phyloP scores from a whole-genome alignment of 768 basidiomycete genomes.

The Gautieria morchelliformis region DNA sequence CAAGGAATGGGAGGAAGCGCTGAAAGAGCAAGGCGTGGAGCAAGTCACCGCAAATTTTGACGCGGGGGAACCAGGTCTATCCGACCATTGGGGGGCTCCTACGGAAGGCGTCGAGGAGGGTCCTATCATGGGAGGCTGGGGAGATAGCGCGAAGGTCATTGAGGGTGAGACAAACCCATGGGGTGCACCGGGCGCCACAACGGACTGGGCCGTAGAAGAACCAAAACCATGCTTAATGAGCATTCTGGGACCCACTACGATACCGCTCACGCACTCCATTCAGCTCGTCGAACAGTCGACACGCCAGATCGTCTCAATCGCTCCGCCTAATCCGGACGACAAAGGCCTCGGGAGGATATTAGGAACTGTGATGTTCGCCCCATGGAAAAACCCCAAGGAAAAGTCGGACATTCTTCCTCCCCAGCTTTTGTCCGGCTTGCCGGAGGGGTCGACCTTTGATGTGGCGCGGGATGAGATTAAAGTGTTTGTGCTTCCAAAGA shows the following conservation, averaged over 20 bases:
- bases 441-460: conserved; percentile 20
- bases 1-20: conserved; percentile 12
- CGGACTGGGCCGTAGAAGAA: conserved; percentile 7
- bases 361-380: conserved; percentile 41
- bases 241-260: conserved; percentile 43
- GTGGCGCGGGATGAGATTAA: conserved; percentile 44
- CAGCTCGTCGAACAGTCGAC: conserved; percentile 61
- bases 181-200: neutral
- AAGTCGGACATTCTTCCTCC: conserved; percentile 25
- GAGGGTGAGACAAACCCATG: conserved; percentile 1
- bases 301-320: conserved; percentile 42
- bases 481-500: conserved; percentile 41
- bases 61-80: conserved; percentile 16
- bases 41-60: conserved; percentile 10
- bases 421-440: conserved; percentile 26
- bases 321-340: conserved; percentile 20
- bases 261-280: conserved; percentile 54
- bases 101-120: conserved; percentile 9
- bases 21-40: conserved; percentile 2
- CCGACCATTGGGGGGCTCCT: conserved; percentile 6
- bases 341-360: conserved; percentile 34
- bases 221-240: conserved; percentile 22
- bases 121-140: conserved; percentile 2
- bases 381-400: conserved; percentile 36
- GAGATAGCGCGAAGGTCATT: conserved; percentile 3